Conservation (phyloP, 176 grass and related monocot genomes). For the Chrysopogon serrulatus region DNA sequence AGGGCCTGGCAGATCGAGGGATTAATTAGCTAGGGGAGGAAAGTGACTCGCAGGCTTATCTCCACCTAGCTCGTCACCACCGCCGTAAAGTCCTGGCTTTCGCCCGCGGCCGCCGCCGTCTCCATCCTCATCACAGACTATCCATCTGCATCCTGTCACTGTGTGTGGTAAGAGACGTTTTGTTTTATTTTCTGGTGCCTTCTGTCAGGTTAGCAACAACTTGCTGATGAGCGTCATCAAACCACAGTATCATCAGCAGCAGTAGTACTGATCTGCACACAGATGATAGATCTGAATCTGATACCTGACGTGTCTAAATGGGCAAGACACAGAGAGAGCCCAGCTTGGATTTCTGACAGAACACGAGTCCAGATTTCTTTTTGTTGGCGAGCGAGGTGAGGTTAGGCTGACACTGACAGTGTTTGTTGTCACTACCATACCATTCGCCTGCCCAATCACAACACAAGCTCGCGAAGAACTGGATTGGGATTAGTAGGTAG, state of each 20-base stretch:
- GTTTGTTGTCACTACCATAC: too few relatives aligned
- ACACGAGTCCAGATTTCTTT: too few relatives aligned
- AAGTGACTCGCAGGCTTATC: slow-evolving; percentile 37
- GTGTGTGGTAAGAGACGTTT: background rate
- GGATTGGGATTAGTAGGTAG: background rate
- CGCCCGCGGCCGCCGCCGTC: background rate
- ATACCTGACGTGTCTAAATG: background rate
- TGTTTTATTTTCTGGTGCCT: background rate
- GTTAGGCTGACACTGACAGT: too few relatives aligned
- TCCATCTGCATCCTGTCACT: background rate
- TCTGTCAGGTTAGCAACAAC: background rate
- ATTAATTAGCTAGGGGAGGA: background rate
- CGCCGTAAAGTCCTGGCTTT: slow-evolving; percentile 26
- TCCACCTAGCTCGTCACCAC: slow-evolving; percentile 24
- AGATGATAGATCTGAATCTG: background rate
- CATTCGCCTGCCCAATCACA: too few relatives aligned
- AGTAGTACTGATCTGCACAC: background rate
- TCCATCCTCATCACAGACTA: background rate
- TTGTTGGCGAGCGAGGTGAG: too few relatives aligned
- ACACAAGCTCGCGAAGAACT: too few relatives aligned
- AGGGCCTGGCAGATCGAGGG: background rate
- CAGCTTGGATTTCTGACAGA: background rate
- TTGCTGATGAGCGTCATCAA: background rate
- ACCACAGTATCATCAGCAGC: too few relatives aligned
- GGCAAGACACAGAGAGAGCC: too few relatives aligned